These are phyloP conservation scores for Cymbidium sinense DNA, from an alignment of 106 monocot genomes.

Conservation along the genomic window DNA sequence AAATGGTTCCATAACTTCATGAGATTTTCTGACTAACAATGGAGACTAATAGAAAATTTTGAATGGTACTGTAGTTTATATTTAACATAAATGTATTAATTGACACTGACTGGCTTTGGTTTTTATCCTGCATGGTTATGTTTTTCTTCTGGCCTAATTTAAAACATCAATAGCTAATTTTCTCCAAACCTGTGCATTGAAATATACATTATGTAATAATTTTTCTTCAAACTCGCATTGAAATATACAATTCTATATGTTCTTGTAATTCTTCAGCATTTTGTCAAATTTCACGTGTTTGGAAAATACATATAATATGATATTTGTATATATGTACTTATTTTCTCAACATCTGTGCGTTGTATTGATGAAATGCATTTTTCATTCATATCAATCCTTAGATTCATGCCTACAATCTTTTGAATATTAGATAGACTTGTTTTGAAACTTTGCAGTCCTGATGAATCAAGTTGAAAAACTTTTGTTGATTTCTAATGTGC, in stretches of 20 bases:
- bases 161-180: neutral
- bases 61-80: too few relatives aligned
- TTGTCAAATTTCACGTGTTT: neutral
- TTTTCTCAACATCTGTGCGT: neutral
- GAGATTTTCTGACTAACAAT: too few relatives aligned
- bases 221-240: too few relatives aligned
- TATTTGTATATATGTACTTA: neutral
- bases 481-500: neutral
- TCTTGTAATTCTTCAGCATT: neutral
- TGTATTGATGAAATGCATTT: neutral
- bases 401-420: neutral
- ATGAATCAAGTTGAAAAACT: neutral
- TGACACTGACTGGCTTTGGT: neutral
- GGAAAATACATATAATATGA: neutral
- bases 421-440: neutral
- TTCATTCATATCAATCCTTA: neutral
- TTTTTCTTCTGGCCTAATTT: neutral
- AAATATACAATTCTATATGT: too few relatives aligned
- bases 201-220: too few relatives aligned
- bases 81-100: neutral
- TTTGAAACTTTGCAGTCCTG: too few relatives aligned
- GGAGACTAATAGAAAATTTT: too few relatives aligned
- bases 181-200: neutral
- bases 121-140: neutral
- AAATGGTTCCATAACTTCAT: too few relatives aligned